These are phyloP conservation scores for Pterula multifida DNA, from an alignment of 1,284 basidiomycete genomes.

Conservation along the genomic window DNA sequence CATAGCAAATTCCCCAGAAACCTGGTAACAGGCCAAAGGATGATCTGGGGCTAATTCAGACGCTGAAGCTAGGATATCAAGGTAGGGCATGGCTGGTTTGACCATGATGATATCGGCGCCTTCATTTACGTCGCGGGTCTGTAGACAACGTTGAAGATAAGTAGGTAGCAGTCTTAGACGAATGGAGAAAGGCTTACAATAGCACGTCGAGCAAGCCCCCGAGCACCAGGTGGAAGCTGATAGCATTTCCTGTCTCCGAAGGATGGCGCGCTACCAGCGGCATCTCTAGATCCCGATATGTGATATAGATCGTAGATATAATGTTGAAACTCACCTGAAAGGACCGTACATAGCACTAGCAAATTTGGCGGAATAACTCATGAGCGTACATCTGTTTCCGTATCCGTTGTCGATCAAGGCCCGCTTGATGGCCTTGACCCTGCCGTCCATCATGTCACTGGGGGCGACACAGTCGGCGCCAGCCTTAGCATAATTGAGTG, in stretches of 20 bases:
- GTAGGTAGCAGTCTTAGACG: background rate
- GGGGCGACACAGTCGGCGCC: conserved; percentile 98
- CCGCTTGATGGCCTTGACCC: conserved; percentile 84
- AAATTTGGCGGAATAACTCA: conserved; percentile 99
- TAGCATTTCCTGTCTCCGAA: conserved; percentile 97
- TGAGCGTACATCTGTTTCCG: conserved; percentile 82
- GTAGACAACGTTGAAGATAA: conserved; percentile 7
- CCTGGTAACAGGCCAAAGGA: conserved; percentile 92
- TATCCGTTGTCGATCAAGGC: conserved; percentile 73
- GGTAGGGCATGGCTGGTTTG: conserved; percentile 92
- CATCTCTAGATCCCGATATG: conserved; percentile 54
- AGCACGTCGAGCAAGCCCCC: conserved; percentile 87
- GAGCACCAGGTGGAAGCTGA: conserved; percentile 83
- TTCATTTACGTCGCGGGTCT: conserved; percentile 86
- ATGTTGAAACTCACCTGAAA: conserved; percentile 71
- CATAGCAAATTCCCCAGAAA: conserved; percentile 97
- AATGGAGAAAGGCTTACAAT: conserved; percentile 59
- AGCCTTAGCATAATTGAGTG: conserved; percentile 84
- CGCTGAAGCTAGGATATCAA: conserved; percentile 91
- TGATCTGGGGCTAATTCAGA: conserved; percentile 74
- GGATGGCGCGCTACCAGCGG: conserved; percentile 87
- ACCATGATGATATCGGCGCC: conserved; percentile 99
- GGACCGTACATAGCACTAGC: conserved; percentile 95
- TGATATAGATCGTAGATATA: conserved; percentile 8
- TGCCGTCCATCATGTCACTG: conserved; percentile 99